These are phyloP conservation scores for Ogataea henricii DNA, from an alignment of 805 yeast species.

Conservation along the genomic window DNA sequence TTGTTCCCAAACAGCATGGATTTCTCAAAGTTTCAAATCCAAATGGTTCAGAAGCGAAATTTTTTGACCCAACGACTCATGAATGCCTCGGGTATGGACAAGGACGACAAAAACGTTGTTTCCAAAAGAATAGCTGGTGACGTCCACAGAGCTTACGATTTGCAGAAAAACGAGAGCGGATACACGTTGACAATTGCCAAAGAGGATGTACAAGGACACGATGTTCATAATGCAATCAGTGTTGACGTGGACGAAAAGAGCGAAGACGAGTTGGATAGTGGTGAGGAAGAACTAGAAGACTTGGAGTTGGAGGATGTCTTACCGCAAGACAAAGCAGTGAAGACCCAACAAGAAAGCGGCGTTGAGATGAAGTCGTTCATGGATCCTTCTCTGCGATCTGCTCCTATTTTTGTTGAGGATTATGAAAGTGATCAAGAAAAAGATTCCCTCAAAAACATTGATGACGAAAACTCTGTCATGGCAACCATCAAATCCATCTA, in stretches of 20 bases:
- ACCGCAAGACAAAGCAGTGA: not conserved
- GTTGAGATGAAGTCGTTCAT: constrained; percentile 16
- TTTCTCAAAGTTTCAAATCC: constrained; percentile 89
- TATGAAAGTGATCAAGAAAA: constrained; percentile 4
- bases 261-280: constrained; percentile 18
- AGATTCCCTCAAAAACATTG: not conserved
- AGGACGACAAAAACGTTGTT: constrained; percentile 38
- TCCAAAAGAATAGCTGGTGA: constrained; percentile 80
- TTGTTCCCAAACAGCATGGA: constrained; percentile 86
- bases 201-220: constrained; percentile 44
- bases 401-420: constrained; percentile 23
- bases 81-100: constrained; percentile 80
- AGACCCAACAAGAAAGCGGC: too few relatives aligned
- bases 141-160: constrained; percentile 69
- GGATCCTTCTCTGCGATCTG: constrained; percentile 18
- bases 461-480: constrained; percentile 26
- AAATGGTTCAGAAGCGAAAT: constrained; percentile 89
- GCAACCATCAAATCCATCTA: constrained; percentile 35
- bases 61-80: constrained; percentile 84
- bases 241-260: constrained; percentile 46
- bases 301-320: constrained; percentile 74
- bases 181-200: constrained; percentile 67
- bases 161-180: constrained; percentile 77
- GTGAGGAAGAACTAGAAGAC: constrained; percentile 34
- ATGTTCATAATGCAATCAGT: constrained; percentile 48